Evolutionary conservation across 257 asterid species (phyloP), one percentile per base, ranked within the genome.

Genomic region (Striga asiatica): DNA sequence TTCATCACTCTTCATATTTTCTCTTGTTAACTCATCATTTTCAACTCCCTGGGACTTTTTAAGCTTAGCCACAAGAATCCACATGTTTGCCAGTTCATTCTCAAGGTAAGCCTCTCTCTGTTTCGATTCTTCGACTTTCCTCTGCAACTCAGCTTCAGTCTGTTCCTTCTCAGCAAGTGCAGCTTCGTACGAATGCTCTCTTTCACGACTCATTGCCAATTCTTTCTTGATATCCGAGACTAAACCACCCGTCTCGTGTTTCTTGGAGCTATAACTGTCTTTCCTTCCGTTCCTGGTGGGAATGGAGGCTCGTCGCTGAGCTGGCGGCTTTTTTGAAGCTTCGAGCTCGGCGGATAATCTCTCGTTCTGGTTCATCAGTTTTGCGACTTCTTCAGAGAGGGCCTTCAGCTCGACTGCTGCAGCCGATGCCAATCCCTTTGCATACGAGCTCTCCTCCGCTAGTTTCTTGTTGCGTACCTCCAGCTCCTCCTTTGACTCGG

Each of bases 401-500:
- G 99, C 93, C 69, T 92, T 92, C 47, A 92, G 60, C 70, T 92
- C 99, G 14, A 92, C 99, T 5, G 99, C 97, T 58, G 99, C 99
- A 32, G 95, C 99, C 43, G 97, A 92, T 48, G 99, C 99, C 64
- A 92, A 74, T 52, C 93, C 99, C 74, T 92, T 92, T 58, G 99
- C 99, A 23, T 92, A 92, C 19, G 92, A 76, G 73, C 97, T 82
- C 50, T 92, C 97, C 58, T 85, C 97, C 3, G 95, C 94, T 43
- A 92, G 83, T 81, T 85, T 92, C 63, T 71, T 88, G 79, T 88
- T 92, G 68, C 81, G 83, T 31, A 71, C 69, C 69, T 84, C 95
- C 21, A 92, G 76, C 62, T 82, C 95, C 35, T 79, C 88, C 65
- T 85, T 92, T 49, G 72, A 62, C 35, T 79, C 80, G 0, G 70